Conservation (phyloP, 257 asterid species). For the Osmanthus fragrans region DNA sequence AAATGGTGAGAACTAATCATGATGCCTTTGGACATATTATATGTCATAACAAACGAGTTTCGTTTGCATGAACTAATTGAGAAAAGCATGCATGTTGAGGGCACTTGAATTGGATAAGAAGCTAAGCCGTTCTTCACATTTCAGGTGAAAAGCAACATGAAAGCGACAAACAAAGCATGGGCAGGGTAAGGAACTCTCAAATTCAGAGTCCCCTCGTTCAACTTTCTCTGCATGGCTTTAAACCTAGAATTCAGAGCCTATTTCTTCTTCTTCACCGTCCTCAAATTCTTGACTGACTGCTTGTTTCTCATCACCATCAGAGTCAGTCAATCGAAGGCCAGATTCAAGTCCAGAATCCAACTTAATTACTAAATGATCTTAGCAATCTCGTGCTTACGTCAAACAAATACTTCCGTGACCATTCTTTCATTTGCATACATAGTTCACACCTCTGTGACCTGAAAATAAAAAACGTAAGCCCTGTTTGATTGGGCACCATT, state of each 20-base stretch:
- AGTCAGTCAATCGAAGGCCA: too few relatives aligned
- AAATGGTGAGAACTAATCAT: slow-evolving; percentile 42
- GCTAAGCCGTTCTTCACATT: slow-evolving; percentile 49
- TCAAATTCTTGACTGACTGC: neutral
- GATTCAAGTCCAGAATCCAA: too few relatives aligned
- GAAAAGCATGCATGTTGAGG: slow-evolving; percentile 79
- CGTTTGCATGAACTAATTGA: slow-evolving; percentile 47
- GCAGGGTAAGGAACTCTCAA: slow-evolving; percentile 51
- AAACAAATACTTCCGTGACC: too few relatives aligned
- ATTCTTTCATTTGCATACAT: too few relatives aligned
- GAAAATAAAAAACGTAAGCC: too few relatives aligned
- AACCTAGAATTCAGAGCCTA: slow-evolving; percentile 8
- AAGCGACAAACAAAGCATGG: slow-evolving; percentile 71
- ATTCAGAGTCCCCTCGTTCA: slow-evolving; percentile 46
- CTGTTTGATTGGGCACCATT: too few relatives aligned
- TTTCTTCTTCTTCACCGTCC: slow-evolving; percentile 23
- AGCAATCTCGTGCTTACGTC: too few relatives aligned
- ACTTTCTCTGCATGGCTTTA: slow-evolving; percentile 33
- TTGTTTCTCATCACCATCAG: too few relatives aligned
- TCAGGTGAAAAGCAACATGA: slow-evolving; percentile 54
- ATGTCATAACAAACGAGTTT: slow-evolving; percentile 69
- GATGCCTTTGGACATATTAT: slow-evolving; percentile 65
- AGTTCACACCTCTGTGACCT: too few relatives aligned
- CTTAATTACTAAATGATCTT: too few relatives aligned
- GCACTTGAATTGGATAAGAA: slow-evolving; percentile 69